Evolutionary conservation across 2,329 filamentous ascomycete species (phyloP).

Genomic region (Colletotrichum godetiae): DNA sequence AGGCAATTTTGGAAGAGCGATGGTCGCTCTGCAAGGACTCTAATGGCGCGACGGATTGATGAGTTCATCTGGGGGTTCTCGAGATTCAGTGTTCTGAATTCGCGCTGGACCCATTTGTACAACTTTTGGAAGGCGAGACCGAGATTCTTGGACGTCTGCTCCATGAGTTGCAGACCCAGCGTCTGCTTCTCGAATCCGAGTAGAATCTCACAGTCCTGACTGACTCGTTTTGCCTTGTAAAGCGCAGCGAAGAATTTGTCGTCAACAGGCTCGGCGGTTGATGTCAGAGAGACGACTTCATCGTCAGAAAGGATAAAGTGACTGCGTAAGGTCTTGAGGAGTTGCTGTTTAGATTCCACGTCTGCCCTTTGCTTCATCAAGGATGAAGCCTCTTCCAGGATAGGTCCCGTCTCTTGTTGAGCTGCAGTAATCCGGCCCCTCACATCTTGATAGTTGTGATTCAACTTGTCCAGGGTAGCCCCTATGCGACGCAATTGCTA

Average conservation of each 20-base stretch:
- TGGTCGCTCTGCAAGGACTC: slow-evolving; percentile 89
- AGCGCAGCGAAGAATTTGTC: slow-evolving; percentile 86
- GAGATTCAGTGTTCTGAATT: slow-evolving; percentile 91
- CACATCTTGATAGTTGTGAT: slow-evolving; percentile 84
- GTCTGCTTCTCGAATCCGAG: slow-evolving; percentile 91
- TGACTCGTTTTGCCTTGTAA: slow-evolving; percentile 84
- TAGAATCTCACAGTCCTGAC: slow-evolving; percentile 87
- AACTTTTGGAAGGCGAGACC: slow-evolving; percentile 95
- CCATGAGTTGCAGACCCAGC: slow-evolving; percentile 89
- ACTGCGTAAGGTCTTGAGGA: slow-evolving; percentile 80
- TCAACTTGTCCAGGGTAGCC: slow-evolving; percentile 79
- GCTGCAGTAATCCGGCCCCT: slow-evolving; percentile 81
- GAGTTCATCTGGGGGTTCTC: slow-evolving; percentile 94
- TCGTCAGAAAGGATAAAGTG: slow-evolving; percentile 89
- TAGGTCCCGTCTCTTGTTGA: slow-evolving; percentile 77
- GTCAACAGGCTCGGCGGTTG: slow-evolving; percentile 83
- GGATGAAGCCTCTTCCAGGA: slow-evolving; percentile 80
- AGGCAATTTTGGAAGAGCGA: slow-evolving; percentile 93
- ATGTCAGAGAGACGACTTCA: slow-evolving; percentile 80
- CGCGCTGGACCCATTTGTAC: slow-evolving; percentile 93
- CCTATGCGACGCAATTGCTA: slow-evolving; percentile 91
- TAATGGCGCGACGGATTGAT: slow-evolving; percentile 83
- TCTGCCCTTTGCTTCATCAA: slow-evolving; percentile 80
- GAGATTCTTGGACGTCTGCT: slow-evolving; percentile 86
- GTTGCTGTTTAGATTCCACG: slow-evolving; percentile 81